Percentiles rank a stretch among this genome's conserved stretches.
phyloP scores from a whole-genome alignment of 768 basidiomycete genomes.

The Suillus luteus region DNA sequence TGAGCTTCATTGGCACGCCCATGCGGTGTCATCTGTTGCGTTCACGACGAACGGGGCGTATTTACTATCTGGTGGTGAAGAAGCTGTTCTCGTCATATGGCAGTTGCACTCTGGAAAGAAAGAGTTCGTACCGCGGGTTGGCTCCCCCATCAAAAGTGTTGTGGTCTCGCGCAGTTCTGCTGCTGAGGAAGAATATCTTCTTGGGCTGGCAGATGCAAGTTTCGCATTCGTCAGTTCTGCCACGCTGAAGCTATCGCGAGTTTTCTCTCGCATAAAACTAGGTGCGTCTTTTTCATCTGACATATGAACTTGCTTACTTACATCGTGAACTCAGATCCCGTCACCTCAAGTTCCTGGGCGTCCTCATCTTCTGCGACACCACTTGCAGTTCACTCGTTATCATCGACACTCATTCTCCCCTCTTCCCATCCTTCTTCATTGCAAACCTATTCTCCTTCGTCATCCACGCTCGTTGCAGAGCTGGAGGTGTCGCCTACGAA shows the following conservation, averaged over 20 bases:
- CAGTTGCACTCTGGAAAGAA: conserved; percentile 85
- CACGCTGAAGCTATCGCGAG: conserved; percentile 70
- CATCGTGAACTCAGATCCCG: conserved; percentile 35
- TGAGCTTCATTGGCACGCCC: conserved; percentile 95
- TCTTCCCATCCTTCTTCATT: conserved; percentile 96
- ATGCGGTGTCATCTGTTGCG: conserved; percentile 81
- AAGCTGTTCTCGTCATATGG: conserved; percentile 97
- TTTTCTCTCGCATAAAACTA: conserved; percentile 76
- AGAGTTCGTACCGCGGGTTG: conserved; percentile 92
- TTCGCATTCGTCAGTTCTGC: conserved; percentile 74
- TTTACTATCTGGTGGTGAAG: conserved; percentile 91
- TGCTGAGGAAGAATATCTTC: conserved; percentile 81
- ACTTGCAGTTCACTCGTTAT: conserved; percentile 72
- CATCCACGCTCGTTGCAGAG: conserved; percentile 75
- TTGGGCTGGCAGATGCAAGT: conserved; percentile 81
- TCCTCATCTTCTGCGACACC: conserved; percentile 53
- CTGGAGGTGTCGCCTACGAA: conserved; percentile 94
- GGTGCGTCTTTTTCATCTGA: conserved; percentile 45
- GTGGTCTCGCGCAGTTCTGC: conserved; percentile 53
- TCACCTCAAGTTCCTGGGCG: conserved; percentile 34
- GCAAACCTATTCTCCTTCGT: conserved; percentile 80
- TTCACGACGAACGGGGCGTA: conserved; percentile 94
- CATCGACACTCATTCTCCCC: conserved; percentile 80
- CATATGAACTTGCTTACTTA: not conserved
- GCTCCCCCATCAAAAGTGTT: conserved; percentile 79